A percentile compares a stretch with the other conserved stretches of the same genome.
Conservation (phyloP, 805 yeast genomes). For the Priceomyces fermenticarens region DNA sequence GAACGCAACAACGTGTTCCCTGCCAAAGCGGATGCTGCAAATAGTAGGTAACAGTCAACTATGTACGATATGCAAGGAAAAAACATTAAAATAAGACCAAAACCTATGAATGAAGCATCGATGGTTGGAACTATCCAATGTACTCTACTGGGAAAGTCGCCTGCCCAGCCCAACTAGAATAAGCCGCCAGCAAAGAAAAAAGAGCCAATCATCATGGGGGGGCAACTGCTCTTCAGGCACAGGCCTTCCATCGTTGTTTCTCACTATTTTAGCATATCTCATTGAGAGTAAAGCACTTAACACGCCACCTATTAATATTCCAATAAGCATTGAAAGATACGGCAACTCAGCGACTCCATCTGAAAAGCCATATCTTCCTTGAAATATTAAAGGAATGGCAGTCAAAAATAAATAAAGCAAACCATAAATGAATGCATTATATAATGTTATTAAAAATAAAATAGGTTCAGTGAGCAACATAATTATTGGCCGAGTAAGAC, state of each 20-base stretch:
- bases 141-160: conserved; percentile 64
- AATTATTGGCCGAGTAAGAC: conserved; percentile 23
- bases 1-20: conserved; percentile 62
- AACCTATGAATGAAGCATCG: conserved; percentile 40
- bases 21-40: conserved; percentile 64
- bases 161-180: conserved; percentile 88
- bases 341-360: conserved; percentile 25
- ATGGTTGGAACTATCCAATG: conserved; percentile 73
- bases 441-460: conserved; percentile 34
- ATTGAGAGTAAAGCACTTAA: conserved; percentile 21
- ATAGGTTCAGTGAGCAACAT: conserved; percentile 35
- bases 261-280: conserved; percentile 24
- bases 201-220: conserved; percentile 73
- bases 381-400: conserved; percentile 40
- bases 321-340: conserved; percentile 31
- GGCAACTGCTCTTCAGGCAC: conserved; percentile 80
- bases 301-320: conserved; percentile 28
- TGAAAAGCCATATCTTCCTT: conserved; percentile 23
- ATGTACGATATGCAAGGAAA: conserved; percentile 59
- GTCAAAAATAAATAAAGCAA: conserved; percentile 37
- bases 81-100: conserved; percentile 55
- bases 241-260: conserved; percentile 51
- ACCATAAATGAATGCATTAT: conserved; percentile 34
- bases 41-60: conserved; percentile 56
- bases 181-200: conserved; percentile 73